Evolutionary conservation across 2,329 filamentous ascomycete species (phyloP).

Genomic region (Arachnomyces sp.): DNA sequence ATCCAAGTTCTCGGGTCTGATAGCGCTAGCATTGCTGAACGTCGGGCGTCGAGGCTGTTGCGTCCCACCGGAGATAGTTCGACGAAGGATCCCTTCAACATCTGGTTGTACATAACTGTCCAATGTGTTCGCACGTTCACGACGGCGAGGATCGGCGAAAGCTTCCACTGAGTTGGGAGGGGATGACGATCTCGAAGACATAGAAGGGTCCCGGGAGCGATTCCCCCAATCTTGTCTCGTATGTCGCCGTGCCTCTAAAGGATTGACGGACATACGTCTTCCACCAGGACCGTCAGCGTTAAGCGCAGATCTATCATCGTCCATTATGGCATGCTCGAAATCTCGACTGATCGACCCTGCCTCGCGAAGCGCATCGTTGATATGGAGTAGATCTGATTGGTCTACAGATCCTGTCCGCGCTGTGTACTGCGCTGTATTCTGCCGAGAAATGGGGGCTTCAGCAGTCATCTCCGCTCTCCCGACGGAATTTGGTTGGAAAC

Average conservation of each 20-base stretch:
- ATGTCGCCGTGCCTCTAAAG: slow-evolving; percentile 28
- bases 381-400: slow-evolving; percentile 38
- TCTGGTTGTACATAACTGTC: slow-evolving; percentile 54
- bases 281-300: slow-evolving; percentile 26
- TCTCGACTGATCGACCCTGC: slow-evolving; percentile 57
- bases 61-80: slow-evolving; percentile 64
- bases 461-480: slow-evolving; percentile 30
- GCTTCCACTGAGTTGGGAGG: slow-evolving; percentile 97
- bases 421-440: slow-evolving; percentile 40
- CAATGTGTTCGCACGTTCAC: slow-evolving; percentile 64
- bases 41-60: slow-evolving; percentile 51
- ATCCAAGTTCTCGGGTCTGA: slow-evolving; percentile 40
- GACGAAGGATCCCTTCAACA: slow-evolving; percentile 54
- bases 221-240: slow-evolving; percentile 31
- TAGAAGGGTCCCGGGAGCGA: slow-evolving; percentile 42
- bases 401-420: slow-evolving; percentile 43
- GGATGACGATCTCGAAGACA: slow-evolving; percentile 62
- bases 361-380: slow-evolving; percentile 40
- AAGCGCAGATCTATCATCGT: slow-evolving; percentile 54
- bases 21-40: slow-evolving; percentile 52
- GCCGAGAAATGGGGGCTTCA: slow-evolving; percentile 7
- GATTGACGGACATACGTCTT: slow-evolving; percentile 36
- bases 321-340: slow-evolving; percentile 77
- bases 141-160: slow-evolving; percentile 82
- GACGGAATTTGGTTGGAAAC: slow-evolving; percentile 42